A percentile compares a stretch with the other conserved stretches of the same genome.
Conservation (phyloP, 192 early-diverging fungal species). For the Rhizophagus clarus region DNA sequence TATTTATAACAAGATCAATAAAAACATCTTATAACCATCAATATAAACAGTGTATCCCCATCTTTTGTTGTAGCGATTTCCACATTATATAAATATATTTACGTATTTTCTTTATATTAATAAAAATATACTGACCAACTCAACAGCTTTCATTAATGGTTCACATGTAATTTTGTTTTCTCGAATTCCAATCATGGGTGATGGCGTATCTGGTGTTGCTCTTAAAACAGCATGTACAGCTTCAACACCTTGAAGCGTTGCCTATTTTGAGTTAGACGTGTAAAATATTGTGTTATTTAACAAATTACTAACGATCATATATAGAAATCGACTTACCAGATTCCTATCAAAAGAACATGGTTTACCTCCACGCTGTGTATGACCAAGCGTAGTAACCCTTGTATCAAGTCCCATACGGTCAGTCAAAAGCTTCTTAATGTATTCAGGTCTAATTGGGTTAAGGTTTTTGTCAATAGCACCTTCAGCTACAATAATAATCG, state of each 20-base stretch:
- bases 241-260: conserved; percentile 91
- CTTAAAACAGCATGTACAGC: conserved; percentile 92
- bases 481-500: conserved; percentile 94
- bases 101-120: too few species aligned
- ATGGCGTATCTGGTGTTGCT: conserved; percentile 81
- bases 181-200: conserved; percentile 91
- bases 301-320: background rate
- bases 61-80: too few species aligned
- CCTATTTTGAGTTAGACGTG: conserved; percentile 38
- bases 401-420: conserved; percentile 85
- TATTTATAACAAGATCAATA: background rate
- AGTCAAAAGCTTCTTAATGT: conserved; percentile 81
- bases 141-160: conserved; percentile 92
- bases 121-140: conserved; percentile 59
- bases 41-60: too few species aligned
- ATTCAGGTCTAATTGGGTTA: conserved; percentile 84
- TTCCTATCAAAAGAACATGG: conserved; percentile 91
- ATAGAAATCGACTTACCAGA: conserved; percentile 45
- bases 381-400: conserved; percentile 91
- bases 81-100: too few species aligned
- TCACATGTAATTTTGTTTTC: conserved; percentile 84
- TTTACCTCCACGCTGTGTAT: conserved; percentile 93
- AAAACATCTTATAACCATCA: too few species aligned
- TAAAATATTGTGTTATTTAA: conserved; percentile 11
- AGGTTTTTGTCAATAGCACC: conserved; percentile 91